Evolutionary conservation across 2,329 filamentous ascomycete species (phyloP).

Genomic region (Trichoderma hamatum): DNA sequence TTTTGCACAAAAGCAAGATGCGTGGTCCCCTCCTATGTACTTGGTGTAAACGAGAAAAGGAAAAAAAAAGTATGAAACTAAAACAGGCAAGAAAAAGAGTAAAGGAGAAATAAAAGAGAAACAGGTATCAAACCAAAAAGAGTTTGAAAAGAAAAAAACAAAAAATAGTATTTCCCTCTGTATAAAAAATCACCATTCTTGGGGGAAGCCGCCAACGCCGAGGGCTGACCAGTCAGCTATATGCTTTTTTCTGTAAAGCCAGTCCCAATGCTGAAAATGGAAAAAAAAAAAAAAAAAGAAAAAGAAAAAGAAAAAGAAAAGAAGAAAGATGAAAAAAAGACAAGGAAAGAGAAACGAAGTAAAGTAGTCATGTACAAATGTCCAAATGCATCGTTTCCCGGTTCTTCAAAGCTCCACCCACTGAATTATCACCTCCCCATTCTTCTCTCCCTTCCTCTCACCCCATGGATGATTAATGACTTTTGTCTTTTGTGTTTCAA

Average conservation of each 20-base stretch:
- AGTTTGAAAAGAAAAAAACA: neutral
- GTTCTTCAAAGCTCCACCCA: conserved; percentile 23
- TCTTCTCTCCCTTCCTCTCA: too few species aligned
- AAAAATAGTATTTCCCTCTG: neutral
- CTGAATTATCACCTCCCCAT: neutral
- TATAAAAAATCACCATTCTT: conserved; percentile 25
- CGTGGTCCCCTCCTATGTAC: neutral
- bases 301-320: neutral
- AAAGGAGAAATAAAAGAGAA: neutral
- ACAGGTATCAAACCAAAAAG: neutral
- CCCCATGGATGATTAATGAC: neutral
- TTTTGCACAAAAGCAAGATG: neutral
- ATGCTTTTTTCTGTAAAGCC: conserved; percentile 9
- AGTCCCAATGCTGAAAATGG: conserved; percentile 28
- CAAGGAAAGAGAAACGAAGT: neutral
- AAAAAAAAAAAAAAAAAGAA: neutral
- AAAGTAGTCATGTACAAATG: conserved; percentile 13
- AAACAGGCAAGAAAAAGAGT: neutral
- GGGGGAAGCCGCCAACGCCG: conserved; percentile 24
- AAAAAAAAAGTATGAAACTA: neutral
- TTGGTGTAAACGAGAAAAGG: neutral
- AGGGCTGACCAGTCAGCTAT: conserved; percentile 19
- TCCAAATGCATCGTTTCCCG: conserved; percentile 9
- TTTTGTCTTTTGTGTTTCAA: conserved; percentile 4
- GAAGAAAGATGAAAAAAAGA: neutral